These are phyloP conservation scores for Glycine latifolia DNA, from an alignment of 306 rosid species.

Conservation along the genomic window DNA sequence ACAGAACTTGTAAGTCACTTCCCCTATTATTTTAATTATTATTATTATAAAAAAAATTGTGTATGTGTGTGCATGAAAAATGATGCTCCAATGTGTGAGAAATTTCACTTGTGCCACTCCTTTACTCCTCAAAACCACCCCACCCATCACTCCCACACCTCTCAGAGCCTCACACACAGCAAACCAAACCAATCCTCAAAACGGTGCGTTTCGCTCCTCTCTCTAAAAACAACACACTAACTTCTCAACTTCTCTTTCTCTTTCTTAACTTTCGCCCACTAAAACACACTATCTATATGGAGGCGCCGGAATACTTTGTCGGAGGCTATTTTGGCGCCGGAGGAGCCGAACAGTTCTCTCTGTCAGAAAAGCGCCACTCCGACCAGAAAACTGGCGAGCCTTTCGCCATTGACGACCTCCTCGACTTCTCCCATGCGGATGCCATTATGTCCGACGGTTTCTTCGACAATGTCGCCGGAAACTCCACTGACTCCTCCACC, in stretches of 20 bases:
- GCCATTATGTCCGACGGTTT: slow-evolving; percentile 68
- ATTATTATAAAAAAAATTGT: slow-evolving; percentile 46
- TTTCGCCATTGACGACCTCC: slow-evolving; percentile 84
- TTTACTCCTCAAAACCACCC: slow-evolving; percentile 86
- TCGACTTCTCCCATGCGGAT: slow-evolving; percentile 86
- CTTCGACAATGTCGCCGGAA: slow-evolving; percentile 72
- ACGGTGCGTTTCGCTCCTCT: slow-evolving; percentile 40
- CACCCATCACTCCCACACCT: slow-evolving; percentile 55
- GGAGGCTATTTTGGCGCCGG: slow-evolving; percentile 69
- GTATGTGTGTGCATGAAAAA: slow-evolving; percentile 54
- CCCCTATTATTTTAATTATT: slow-evolving; percentile 33
- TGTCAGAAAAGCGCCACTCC: slow-evolving; percentile 56
- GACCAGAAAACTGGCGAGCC: slow-evolving; percentile 67
- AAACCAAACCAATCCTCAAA: slow-evolving; percentile 9
- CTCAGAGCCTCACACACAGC: slow-evolving; percentile 43
- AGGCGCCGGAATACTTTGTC: slow-evolving; percentile 65
- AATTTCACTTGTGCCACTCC: slow-evolving; percentile 63
- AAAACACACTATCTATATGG: slow-evolving; percentile 56
- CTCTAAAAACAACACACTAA: slow-evolving; percentile 15
- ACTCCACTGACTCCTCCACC: slow-evolving; percentile 70
- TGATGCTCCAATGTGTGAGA: slow-evolving; percentile 47
- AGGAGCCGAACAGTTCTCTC: slow-evolving; percentile 50
- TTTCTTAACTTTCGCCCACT: slow-evolving; percentile 10
- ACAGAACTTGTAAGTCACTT: slow-evolving; percentile 83
- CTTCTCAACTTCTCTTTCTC: slow-evolving; percentile 21